Evolutionary conservation across 2,329 filamentous ascomycete genomes (phyloP).

Genomic region (Colletotrichum falcatum): DNA sequence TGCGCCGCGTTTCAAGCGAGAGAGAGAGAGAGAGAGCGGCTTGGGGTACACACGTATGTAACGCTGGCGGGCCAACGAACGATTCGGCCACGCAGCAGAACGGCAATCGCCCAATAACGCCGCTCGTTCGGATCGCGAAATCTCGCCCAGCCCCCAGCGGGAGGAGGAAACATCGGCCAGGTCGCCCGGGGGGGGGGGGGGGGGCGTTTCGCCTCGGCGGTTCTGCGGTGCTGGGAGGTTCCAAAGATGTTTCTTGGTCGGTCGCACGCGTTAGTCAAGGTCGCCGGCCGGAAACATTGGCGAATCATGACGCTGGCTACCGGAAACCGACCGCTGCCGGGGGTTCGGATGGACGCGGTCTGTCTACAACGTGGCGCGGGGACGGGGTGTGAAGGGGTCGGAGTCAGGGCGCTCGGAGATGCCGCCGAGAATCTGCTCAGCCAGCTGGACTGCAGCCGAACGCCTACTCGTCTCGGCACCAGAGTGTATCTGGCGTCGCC

Average conservation of each 20-base stretch:
- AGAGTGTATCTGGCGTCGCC: slow-evolving; percentile 39
- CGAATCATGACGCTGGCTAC: slow-evolving; percentile 44
- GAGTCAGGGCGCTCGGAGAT: slow-evolving; percentile 54
- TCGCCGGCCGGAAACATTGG: not conserved
- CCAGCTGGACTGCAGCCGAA: not conserved
- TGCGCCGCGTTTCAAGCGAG: not conserved
- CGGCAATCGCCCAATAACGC: slow-evolving; percentile 54
- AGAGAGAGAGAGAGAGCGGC: not conserved
- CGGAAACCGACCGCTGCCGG: slow-evolving; percentile 58
- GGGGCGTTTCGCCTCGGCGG: slow-evolving; percentile 55
- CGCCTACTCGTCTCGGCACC: too few relatives aligned
- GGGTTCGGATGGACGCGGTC: too few relatives aligned
- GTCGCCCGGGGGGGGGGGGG: slow-evolving; percentile 56
- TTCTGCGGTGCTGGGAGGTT: slow-evolving; percentile 58
- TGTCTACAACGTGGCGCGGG: too few relatives aligned
- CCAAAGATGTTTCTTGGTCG: slow-evolving; percentile 48
- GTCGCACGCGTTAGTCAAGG: not conserved
- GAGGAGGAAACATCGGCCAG: slow-evolving; percentile 47
- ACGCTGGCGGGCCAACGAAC: not conserved
- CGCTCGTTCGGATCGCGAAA: slow-evolving; percentile 53
- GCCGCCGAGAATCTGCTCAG: not conserved
- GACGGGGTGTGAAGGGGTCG: too few relatives aligned
- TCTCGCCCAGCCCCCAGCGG: slow-evolving; percentile 51
- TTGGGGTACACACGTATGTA: too few relatives aligned
- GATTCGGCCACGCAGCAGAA: slow-evolving; percentile 59